Conservation (phyloP, 805 yeast species). For the Sugiyamaella marilandica region DNA sequence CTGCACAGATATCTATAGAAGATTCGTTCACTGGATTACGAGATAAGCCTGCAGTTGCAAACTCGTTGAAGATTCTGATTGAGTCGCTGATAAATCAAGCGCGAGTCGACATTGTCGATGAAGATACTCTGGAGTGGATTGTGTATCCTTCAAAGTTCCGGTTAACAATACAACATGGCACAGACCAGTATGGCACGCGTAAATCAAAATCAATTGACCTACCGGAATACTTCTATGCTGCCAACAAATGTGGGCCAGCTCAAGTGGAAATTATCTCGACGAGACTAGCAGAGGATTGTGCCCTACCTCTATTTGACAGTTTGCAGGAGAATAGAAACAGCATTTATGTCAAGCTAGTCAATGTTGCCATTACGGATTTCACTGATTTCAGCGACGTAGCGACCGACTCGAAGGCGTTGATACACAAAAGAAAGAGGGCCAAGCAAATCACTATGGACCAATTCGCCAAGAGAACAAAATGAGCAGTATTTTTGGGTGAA, state of each 20-base stretch:
- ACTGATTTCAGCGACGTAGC: neutral
- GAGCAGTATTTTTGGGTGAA: no score
- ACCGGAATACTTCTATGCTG: neutral
- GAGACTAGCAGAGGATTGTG: neutral
- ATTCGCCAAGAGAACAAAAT: neutral
- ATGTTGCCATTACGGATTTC: conserved; percentile 7
- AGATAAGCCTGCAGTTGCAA: conserved; percentile 8
- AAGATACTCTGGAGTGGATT: conserved; percentile 21
- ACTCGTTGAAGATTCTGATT: conserved; percentile 16
- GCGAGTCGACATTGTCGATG: conserved; percentile 21
- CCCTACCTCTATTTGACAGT: neutral
- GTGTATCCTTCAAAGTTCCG: conserved; percentile 20
- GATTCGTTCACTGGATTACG: conserved; percentile 22
- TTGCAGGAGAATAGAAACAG: neutral
- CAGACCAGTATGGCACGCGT: neutral
- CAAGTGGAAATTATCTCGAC: neutral
- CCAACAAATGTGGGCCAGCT: neutral
- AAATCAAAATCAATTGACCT: conserved; percentile 1
- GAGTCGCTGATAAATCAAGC: conserved; percentile 23
- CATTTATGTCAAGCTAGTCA: neutral
- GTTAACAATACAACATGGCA: conserved; percentile 8
- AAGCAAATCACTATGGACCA: neutral
- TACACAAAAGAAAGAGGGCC: neutral
- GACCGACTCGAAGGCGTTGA: neutral
- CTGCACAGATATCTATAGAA: conserved; percentile 29